Evolutionary conservation across 176 grass and related monocot genomes (phyloP), one percentile per base, ranked within the genome.

Genomic region (Eleusine coracana): DNA sequence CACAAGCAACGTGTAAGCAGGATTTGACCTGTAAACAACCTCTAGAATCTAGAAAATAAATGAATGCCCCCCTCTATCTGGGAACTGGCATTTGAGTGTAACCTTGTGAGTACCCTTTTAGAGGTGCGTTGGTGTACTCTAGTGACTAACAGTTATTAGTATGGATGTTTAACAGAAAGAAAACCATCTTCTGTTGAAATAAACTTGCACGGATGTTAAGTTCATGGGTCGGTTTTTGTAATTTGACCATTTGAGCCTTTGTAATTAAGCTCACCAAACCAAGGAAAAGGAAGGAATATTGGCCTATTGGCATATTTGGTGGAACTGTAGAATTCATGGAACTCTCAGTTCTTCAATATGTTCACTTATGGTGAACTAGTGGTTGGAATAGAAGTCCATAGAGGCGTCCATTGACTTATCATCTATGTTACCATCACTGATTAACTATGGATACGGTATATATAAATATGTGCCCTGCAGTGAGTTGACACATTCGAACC

Each of bases 1-100:
- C 50, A 80, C 81, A 80, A 80, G 81, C 41, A 75, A 80, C 61
- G 67, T 82, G 29, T 45, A 75, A 75, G 11, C 6, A 23, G 52
- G 28, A 37, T 71, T 87, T 77, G 64, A 83, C 70, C 23, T 66
- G 12, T 28, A 16, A 78, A 65, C 15, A 79, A n/a, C 10, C 76
- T 16, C 27, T 41, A 69, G n/a, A 46, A 72, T 16, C 27, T 41
- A 69, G n/a, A 46, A 72, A 56, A 65, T 14, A 66, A 38, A 17
- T 42, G 9, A 20, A 5, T 25, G 3, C 21, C 55, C 49, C 63
- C 21, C 38, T 75, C 49, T 75, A 20, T 59, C 15, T 42, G 40
- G 8, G 44, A 71, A 73, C 46, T 34, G 72, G 34, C 44, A 52
- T 70, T 64, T 82, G 54, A n/a, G 18, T 7, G 54, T 8, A n/a